Percentiles rank a stretch among this genome's conserved stretches.
phyloP scores from a whole-genome alignment of 352 stramenopile species.

The Phytophthora megakarya region DNA sequence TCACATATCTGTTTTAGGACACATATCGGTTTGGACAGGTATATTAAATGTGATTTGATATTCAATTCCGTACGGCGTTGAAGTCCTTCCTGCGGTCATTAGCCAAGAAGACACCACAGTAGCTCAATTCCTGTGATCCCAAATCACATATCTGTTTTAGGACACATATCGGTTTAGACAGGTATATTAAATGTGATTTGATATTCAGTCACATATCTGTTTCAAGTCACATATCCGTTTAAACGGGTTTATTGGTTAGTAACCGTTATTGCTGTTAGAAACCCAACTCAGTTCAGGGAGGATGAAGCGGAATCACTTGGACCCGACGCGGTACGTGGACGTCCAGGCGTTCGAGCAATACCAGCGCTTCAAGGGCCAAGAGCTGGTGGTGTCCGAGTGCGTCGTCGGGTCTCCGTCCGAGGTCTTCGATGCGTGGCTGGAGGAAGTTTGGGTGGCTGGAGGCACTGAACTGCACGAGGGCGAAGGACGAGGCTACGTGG shows the following conservation, averaged over 20 bases:
- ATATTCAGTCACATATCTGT: not conserved
- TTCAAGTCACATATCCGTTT: constrained; percentile 32
- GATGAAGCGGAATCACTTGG: constrained; percentile 33
- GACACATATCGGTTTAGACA: constrained; percentile 24
- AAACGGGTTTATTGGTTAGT: too few species aligned
- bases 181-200: too few species aligned
- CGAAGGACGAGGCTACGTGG: constrained; percentile 55
- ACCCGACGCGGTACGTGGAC: constrained; percentile 43
- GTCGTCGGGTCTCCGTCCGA: constrained; percentile 47
- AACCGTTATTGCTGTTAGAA: too few species aligned
- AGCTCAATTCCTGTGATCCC: too few species aligned
- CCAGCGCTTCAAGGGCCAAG: constrained; percentile 52
- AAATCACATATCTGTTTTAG: constrained; percentile 14
- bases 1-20: constrained; percentile 18
- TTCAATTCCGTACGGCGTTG: constrained; percentile 41
- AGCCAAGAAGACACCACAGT: constrained; percentile 9
- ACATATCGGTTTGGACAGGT: constrained; percentile 23
- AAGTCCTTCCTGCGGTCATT: constrained; percentile 34
- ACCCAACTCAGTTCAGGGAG: too few species aligned
- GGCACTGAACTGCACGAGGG: constrained; percentile 52
- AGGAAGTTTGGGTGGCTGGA: constrained; percentile 49
- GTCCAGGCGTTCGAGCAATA: constrained; percentile 53
- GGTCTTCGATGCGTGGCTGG: constrained; percentile 71
- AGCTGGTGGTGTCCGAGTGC: constrained; percentile 63
- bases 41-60: too few species aligned